A percentile compares a stretch with the other conserved stretches of the same genome.
Evolutionary conservation across 1,284 basidiomycete species (phyloP).

Genomic region (Naganishia albida): DNA sequence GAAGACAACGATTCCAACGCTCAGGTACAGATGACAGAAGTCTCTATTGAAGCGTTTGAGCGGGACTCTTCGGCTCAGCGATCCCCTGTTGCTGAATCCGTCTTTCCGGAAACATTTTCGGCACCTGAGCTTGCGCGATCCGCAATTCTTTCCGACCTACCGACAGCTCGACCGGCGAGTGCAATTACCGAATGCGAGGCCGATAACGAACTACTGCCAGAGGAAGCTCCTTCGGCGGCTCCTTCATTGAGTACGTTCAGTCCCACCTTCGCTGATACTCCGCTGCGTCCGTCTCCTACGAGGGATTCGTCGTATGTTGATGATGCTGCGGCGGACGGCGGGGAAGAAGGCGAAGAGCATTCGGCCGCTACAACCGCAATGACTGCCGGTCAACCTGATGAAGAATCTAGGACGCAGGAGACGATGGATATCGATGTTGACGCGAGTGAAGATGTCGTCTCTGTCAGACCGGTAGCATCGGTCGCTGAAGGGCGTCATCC

Average conservation of each 20-base stretch:
- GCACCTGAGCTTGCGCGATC: background rate
- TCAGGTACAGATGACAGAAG: no score
- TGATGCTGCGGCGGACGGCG: background rate
- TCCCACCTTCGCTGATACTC: background rate
- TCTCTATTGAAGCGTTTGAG: no score
- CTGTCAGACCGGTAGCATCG: no score
- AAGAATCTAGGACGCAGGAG: no score
- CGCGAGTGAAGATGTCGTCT: no score
- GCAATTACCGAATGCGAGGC: conserved; percentile 6
- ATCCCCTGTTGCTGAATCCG: background rate
- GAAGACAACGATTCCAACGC: no score
- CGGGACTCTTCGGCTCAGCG: no score
- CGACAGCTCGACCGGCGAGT: background rate
- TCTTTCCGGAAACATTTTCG: background rate
- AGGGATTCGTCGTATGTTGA: background rate
- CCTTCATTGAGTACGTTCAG: background rate
- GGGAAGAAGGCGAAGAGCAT: background rate
- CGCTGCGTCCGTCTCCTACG: background rate
- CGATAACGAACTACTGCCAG: conserved; percentile 4
- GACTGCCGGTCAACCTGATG: no score
- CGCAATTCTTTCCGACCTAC: background rate
- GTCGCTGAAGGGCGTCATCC: no score
- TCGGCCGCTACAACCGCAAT: no score
- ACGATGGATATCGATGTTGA: no score
- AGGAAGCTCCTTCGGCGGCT: background rate